These are phyloP conservation scores for Lonicera japonica DNA, from an alignment of 129 eudicot species.

Conservation along the genomic window DNA sequence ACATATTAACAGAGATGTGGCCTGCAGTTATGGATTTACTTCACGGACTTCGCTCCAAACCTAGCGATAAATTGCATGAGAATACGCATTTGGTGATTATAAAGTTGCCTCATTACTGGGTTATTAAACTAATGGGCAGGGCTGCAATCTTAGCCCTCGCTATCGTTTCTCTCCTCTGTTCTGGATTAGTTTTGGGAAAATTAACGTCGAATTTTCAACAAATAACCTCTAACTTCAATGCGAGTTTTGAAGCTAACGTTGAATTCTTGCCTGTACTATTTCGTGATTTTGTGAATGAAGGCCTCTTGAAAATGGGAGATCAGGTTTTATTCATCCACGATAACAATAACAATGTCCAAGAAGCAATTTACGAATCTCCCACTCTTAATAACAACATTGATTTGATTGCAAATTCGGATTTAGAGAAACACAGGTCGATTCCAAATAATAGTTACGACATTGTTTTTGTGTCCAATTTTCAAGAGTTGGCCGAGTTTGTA, in stretches of 20 bases:
- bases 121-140: constrained; percentile 17
- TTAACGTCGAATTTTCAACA: background rate
- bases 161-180: constrained; percentile 26
- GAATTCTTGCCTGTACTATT: constrained; percentile 20
- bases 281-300: constrained; percentile 45
- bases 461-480: constrained; percentile 11
- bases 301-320: constrained; percentile 29
- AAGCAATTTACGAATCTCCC: background rate
- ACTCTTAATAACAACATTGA: constrained; percentile 5
- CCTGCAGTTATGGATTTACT: background rate
- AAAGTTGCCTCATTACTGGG: constrained; percentile 20
- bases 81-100: constrained; percentile 20
- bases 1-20: no score
- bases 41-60: constrained; percentile 16
- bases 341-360: constrained; percentile 6
- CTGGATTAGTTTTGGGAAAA: constrained; percentile 18
- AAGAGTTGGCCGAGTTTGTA: background rate
- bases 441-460: constrained; percentile 24
- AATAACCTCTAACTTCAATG: background rate
- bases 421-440: constrained; percentile 9
- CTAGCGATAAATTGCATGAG: constrained; percentile 7
- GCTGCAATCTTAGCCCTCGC: constrained; percentile 24
- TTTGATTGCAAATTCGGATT: constrained; percentile 21
- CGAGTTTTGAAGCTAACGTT: background rate
- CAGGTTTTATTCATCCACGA: constrained; percentile 26